Percentiles rank a stretch among this genome's conserved stretches.
Evolutionary conservation across 306 rosid genomes (phyloP).

Genomic region (Quercus glauca): DNA sequence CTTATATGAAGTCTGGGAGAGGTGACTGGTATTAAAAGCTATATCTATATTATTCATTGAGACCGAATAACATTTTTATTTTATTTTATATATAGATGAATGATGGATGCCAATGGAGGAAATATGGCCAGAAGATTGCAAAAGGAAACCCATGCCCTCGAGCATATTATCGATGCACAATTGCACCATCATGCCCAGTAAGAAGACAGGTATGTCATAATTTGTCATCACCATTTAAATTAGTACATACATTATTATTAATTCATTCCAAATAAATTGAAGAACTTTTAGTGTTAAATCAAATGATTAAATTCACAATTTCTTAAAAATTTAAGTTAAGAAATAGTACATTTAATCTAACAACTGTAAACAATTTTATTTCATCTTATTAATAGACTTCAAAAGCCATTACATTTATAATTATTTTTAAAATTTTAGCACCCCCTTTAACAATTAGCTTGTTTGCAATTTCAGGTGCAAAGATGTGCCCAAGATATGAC

Average conservation of each 20-base stretch:
- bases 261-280: no score
- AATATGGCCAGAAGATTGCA: conserved; percentile 93
- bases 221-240: not conserved
- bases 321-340: no score
- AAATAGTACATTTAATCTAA: no score
- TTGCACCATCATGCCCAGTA: conserved; percentile 83
- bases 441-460: not conserved
- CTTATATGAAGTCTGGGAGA: no score
- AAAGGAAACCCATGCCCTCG: conserved; percentile 98
- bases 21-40: no score
- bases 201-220: conserved; percentile 62
- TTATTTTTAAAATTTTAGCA: no score
- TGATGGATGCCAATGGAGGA: conserved; percentile 99
- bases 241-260: not conserved
- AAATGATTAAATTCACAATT: no score
- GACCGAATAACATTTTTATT: not conserved
- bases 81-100: conserved; percentile 47
- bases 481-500: conserved; percentile 81
- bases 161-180: conserved; percentile 95
- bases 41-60: no score
- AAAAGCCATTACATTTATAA: no score
- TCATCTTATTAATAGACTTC: no score
- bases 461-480: conserved; percentile 65
- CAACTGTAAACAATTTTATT: no score
- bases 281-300: no score